Evolutionary conservation across 1,284 basidiomycete species (phyloP).

Genomic region (Apiotrichum akiyoshidainum): DNA sequence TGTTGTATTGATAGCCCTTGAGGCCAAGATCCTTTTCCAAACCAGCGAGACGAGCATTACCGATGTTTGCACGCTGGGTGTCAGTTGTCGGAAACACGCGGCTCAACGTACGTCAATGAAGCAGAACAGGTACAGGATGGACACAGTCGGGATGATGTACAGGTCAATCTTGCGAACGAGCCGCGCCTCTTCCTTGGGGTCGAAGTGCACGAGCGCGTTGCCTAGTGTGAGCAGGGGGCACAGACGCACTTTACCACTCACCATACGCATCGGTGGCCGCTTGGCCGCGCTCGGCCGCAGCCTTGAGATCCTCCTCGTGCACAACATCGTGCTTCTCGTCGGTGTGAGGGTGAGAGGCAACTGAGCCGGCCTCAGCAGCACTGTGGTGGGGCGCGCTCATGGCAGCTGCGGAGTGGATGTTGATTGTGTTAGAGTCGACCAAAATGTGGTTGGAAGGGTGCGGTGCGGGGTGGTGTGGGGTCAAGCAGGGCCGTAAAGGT

Average conservation of each 20-base stretch:
- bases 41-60: slow-evolving; percentile 20
- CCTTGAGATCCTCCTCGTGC: slow-evolving; percentile 6
- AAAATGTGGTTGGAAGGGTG: too few relatives aligned
- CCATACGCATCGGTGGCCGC: slow-evolving; percentile 9
- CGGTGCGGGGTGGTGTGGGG: too few relatives aligned
- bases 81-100: background rate
- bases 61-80: slow-evolving; percentile 19
- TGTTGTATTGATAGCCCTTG: slow-evolving; percentile 34
- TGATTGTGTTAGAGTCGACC: too few relatives aligned
- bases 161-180: slow-evolving; percentile 29
- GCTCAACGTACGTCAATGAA: slow-evolving; percentile 18
- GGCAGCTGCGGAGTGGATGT: too few relatives aligned
- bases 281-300: slow-evolving; percentile 9
- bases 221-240: background rate
- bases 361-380: background rate
- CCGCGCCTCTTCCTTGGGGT: slow-evolving; percentile 17
- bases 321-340: background rate
- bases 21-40: slow-evolving; percentile 34
- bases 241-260: background rate
- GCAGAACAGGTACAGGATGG: slow-evolving; percentile 21
- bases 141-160: slow-evolving; percentile 22
- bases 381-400: background rate
- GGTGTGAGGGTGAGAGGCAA: background rate
- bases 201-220: slow-evolving; percentile 13
- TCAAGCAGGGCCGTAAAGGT: too few relatives aligned